phyloP scores from a whole-genome alignment of 2,329 filamentous ascomycete genomes.

The Amphichorda felina region DNA sequence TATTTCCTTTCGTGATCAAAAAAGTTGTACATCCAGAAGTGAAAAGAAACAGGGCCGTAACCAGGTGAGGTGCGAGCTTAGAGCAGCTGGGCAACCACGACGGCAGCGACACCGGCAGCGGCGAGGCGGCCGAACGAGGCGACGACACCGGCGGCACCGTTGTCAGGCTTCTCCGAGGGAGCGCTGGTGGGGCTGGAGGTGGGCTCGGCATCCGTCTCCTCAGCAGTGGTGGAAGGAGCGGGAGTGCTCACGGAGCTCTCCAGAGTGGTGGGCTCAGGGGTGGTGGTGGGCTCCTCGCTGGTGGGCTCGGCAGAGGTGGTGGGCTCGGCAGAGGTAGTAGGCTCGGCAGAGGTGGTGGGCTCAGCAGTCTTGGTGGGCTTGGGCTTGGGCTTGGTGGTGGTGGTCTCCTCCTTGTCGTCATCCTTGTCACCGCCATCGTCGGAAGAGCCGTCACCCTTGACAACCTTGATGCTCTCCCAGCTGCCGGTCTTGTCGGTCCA shows the following conservation, averaged over 20 bases:
- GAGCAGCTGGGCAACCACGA: conserved; percentile 17
- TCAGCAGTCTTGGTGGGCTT: conserved; percentile 4
- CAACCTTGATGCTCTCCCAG: conserved; percentile 39
- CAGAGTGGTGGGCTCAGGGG: conserved; percentile 5
- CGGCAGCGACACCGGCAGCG: conserved; percentile 13
- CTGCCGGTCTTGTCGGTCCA: conserved; percentile 37
- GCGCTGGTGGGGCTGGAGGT: conserved; percentile 11
- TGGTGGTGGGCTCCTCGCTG: conserved; percentile 4
- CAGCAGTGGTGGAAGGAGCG: conserved; percentile 8
- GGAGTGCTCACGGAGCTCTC: conserved; percentile 8
- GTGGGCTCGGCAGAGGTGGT: conserved; percentile 2
- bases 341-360: neutral
- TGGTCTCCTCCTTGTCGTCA: conserved; percentile 2
- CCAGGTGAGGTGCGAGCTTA: conserved; percentile 7
- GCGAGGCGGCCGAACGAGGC: conserved; percentile 12
- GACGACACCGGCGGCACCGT: conserved; percentile 12
- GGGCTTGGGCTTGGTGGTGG: conserved; percentile 4
- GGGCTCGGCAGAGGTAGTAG: conserved; percentile 8
- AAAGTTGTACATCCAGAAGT: conserved; percentile 13
- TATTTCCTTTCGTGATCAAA: conserved; percentile 33
- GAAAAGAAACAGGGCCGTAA: conserved; percentile 3
- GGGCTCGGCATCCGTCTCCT: conserved; percentile 6
- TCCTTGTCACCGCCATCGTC: conserved; percentile 7
- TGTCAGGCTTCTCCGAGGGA: conserved; percentile 9
- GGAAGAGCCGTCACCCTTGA: conserved; percentile 20